Evolutionary conservation across 2,329 filamentous ascomycete species (phyloP).

Genomic region (Cladophialophora immunda): DNA sequence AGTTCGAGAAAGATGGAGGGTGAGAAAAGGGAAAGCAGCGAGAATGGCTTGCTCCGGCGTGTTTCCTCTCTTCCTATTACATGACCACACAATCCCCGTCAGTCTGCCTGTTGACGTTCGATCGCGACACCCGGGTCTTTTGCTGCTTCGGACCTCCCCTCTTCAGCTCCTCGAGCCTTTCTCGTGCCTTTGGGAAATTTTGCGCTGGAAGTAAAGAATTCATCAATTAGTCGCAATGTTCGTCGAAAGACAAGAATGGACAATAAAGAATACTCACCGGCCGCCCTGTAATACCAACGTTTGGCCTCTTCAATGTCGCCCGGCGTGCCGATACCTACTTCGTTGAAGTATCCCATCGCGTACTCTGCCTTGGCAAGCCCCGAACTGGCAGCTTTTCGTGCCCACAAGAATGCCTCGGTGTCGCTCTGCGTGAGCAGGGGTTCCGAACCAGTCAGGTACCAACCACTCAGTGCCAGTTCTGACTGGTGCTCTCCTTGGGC

Average conservation of each 20-base stretch:
- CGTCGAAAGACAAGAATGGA: neutral
- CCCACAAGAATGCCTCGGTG: slow-evolving; percentile 96
- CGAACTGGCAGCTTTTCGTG: slow-evolving; percentile 86
- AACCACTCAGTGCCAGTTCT: slow-evolving; percentile 84
- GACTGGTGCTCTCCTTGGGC: slow-evolving; percentile 93
- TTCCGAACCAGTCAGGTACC: slow-evolving; percentile 92
- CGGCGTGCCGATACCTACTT: slow-evolving; percentile 88
- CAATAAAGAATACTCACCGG: slow-evolving; percentile 76
- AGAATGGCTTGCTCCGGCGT: neutral
- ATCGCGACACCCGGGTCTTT: slow-evolving; percentile 81
- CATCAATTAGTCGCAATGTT: slow-evolving; percentile 29
- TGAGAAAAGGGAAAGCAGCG: neutral
- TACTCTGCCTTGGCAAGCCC: slow-evolving; percentile 94
- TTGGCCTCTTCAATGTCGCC: slow-evolving; percentile 94
- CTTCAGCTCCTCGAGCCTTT: slow-evolving; percentile 91
- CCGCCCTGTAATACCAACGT: slow-evolving; percentile 97
- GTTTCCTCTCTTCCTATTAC: slow-evolving; percentile 58
- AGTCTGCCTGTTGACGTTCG: slow-evolving; percentile 81
- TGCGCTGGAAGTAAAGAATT: slow-evolving; percentile 71
- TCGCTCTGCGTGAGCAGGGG: slow-evolving; percentile 91
- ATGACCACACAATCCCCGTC: slow-evolving; percentile 89
- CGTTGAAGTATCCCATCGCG: slow-evolving; percentile 90
- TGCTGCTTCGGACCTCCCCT: slow-evolving; percentile 75
- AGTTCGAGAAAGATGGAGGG: neutral
- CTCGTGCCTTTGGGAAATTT: slow-evolving; percentile 91